Base-by-base conservation (phyloP, 139 green algal genomes). In the Chlorella sp. region DNA sequence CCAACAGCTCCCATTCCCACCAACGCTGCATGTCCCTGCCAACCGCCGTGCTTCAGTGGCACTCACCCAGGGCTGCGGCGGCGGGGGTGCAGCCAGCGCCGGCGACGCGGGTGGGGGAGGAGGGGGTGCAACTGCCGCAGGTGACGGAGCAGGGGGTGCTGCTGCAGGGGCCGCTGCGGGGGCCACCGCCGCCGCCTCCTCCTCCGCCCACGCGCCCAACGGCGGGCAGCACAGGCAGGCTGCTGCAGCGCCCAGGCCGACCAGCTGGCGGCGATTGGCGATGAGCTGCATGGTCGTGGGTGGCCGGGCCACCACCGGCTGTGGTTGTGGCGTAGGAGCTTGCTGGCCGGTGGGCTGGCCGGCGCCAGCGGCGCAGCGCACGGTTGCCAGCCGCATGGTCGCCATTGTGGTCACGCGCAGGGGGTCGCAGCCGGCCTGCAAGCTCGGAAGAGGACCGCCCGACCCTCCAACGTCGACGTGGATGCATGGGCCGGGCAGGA, bases 221-320 rank as follows among this genome's bases (percentile, higher is more conserved):
- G 76, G 76, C 60, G 76, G 76, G 76, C 76, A 82, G 76, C 76
- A 82, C 26, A 72, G 60, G 76, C 76, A 82, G 20, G 71, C 60
- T 25, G 60, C 76, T 20, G 76, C 76, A 1, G 76, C 76, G 60
- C 76, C 76, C 3, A 36, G 26, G 60, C 60, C 73, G 26, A 82
- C 4, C 25, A 82, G 57, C 36, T 72, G 36, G 3, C 76, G 60
- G n/a, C 76, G 38, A 26, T 17, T 20, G 36, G 76, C 41, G 32
- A 82, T 60, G 15, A 82, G 76, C 36, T 67, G 55, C 55, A 34
- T 15, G 41, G 64, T 36, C 0, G 64, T 36, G 64, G 30, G 30
- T 1, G n/a, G 68, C 68, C 21, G 68, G 20, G 34, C 60, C 60
- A 28, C 34, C 34, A 16, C 25, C 26, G 15, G 34, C 68, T 26